Evolutionary conservation across 805 yeast species (phyloP), one percentile per base, ranked within the genome.

Genomic region (Candida sonorensis): DNA sequence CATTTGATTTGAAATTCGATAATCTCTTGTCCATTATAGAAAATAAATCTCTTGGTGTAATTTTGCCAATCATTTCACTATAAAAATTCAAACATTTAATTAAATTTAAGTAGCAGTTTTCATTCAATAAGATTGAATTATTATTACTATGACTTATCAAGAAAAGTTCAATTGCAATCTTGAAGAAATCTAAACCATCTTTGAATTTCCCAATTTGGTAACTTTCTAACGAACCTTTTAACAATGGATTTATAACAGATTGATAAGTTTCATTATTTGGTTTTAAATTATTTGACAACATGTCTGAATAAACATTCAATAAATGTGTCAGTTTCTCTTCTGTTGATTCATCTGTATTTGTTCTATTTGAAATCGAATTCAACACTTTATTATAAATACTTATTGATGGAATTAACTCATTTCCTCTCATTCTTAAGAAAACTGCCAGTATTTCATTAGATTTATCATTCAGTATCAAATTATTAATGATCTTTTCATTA

Each of bases 221-320:
- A 14, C 69, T 72, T 35, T 47, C 40, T 25, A 67, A 57, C 2
- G 77, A 57, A 5, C 78, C 76, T 24, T 59, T 56, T 32, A 80
- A 60, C 17, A 81, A 59, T 19, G 71, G 66, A 15, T 58, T 55
- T 28, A 81, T 59, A 5, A 72, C 67, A 3, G 71, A 51, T 44
- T 70, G 61, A 52, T 73, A 81, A 7, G 83, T 78, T 13, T 59
- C 61, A 26, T 51, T 46, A 17, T 68, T 63, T 12, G 92, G 92
- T 48, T 72, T 77, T 24, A 73, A 38, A 38, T 62, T 64, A 41
- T 66, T 63, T 16, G 69, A 48, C 23, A 81, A 61, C 50, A 80
- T 58, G 45, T 79, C 87, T 31, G 81, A 82, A 49, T 81, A 81
- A 22, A 79, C 75, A 14, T 75, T 77, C 41, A 81, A 57, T 36